A percentile compares a stretch with the other conserved stretches of the same genome.
phyloP scores from a whole-genome alignment of 2,329 filamentous ascomycete species.

The Hysterium pulicare region DNA sequence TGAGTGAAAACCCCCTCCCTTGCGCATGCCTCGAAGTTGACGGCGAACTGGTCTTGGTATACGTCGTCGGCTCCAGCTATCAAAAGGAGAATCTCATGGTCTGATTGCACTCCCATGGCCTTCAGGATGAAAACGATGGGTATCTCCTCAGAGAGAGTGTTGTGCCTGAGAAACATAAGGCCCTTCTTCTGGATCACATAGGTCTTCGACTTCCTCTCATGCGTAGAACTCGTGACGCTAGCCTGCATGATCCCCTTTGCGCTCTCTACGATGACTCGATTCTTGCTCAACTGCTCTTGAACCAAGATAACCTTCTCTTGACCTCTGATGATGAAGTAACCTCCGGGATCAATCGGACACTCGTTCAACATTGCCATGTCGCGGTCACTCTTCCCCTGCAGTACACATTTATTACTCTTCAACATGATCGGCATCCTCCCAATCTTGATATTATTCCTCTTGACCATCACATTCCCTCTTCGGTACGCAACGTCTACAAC shows the following conservation, averaged over 20 bases:
- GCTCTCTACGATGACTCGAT: slow-evolving; percentile 94
- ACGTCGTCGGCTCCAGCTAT: slow-evolving; percentile 81
- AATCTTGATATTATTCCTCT: slow-evolving; percentile 71
- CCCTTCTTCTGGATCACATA: slow-evolving; percentile 95
- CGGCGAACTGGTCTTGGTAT: slow-evolving; percentile 91
- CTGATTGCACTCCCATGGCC: slow-evolving; percentile 87
- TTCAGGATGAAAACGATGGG: slow-evolving; percentile 92
- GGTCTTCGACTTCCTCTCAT: slow-evolving; percentile 96
- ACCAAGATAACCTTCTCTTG: slow-evolving; percentile 99
- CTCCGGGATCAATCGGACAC: slow-evolving; percentile 91
- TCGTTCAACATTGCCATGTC: slow-evolving; percentile 93
- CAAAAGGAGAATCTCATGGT: slow-evolving; percentile 90
- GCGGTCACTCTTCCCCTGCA: slow-evolving; percentile 77
- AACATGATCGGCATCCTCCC: slow-evolving; percentile 96
- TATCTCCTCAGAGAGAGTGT: slow-evolving; percentile 88
- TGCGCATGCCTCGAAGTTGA: slow-evolving; percentile 91
- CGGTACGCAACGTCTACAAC: slow-evolving; percentile 89
- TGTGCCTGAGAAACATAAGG: slow-evolving; percentile 83
- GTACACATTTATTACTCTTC: slow-evolving; percentile 87
- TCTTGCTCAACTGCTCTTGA: slow-evolving; percentile 98
- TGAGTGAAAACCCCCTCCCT: slow-evolving; percentile 86
- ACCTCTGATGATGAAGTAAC: slow-evolving; percentile 96
- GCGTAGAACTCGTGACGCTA: slow-evolving; percentile 88
- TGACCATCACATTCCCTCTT: slow-evolving; percentile 71
- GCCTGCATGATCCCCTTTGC: slow-evolving; percentile 94